These are phyloP conservation scores for Cardamine resedifolia DNA, from an alignment of 345 rosid genomes.

Conservation along the genomic window DNA sequence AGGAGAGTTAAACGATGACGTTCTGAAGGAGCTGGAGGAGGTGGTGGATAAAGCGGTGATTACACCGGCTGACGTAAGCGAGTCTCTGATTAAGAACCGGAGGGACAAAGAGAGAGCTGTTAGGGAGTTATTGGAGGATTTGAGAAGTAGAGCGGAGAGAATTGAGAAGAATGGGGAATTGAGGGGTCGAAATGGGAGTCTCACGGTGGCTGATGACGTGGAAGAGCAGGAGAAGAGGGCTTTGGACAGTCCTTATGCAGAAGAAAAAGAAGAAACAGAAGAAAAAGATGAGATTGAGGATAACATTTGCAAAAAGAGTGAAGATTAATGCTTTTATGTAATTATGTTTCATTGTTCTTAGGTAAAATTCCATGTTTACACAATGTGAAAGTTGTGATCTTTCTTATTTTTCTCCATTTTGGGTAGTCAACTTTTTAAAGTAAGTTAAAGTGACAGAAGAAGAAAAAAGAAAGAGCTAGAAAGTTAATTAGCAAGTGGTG, in stretches of 20 bases:
- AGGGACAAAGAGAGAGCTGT: slow-evolving; percentile 26
- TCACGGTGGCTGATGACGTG: slow-evolving; percentile 2
- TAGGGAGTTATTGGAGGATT: neutral
- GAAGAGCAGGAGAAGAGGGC: slow-evolving; percentile 26
- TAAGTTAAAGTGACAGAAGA: neutral
- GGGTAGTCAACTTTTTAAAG: slow-evolving; percentile 2
- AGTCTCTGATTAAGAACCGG: slow-evolving; percentile 30
- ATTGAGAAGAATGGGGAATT: slow-evolving; percentile 1
- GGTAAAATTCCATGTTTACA: slow-evolving; percentile 2
- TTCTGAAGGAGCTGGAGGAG: slow-evolving; percentile 41
- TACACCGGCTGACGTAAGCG: slow-evolving; percentile 34
- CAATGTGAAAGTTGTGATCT: slow-evolving; percentile 21
- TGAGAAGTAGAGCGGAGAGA: slow-evolving; percentile 17
- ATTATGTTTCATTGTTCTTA: neutral
- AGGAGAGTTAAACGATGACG: slow-evolving; percentile 31
- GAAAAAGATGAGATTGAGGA: slow-evolving; percentile 23
- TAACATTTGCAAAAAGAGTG: slow-evolving; percentile 29
- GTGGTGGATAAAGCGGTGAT: slow-evolving; percentile 45
- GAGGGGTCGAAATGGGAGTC: neutral
- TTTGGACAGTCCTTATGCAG: slow-evolving; percentile 17
- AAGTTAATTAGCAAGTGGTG: neutral
- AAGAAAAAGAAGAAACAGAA: neutral
- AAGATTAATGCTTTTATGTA: neutral
- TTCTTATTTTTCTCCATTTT: neutral
- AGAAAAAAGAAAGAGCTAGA: neutral